Evolutionary conservation across 805 yeast species (phyloP).

Genomic region (Nakazawaea ernobii): DNA sequence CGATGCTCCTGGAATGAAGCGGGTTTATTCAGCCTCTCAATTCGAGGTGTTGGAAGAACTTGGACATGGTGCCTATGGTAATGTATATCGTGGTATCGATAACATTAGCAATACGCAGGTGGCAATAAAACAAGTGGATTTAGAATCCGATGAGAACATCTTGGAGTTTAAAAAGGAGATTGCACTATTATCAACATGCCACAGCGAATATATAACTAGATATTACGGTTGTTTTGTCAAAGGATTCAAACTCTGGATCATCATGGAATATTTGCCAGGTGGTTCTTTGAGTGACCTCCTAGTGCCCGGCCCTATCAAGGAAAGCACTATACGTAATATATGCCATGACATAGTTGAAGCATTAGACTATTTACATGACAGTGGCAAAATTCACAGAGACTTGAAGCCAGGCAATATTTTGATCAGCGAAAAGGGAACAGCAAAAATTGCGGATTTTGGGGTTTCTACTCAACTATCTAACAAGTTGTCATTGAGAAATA

Average conservation of each 20-base stretch:
- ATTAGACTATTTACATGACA: conserved; percentile 57
- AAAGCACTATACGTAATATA: conserved; percentile 47
- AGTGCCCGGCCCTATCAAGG: conserved; percentile 53
- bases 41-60: conserved; percentile 47
- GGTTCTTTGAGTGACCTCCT: conserved; percentile 68
- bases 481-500: conserved; percentile 42
- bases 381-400: conserved; percentile 84
- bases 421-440: conserved; percentile 61
- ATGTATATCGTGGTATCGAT: conserved; percentile 61
- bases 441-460: conserved; percentile 93
- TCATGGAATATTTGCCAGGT: conserved; percentile 78
- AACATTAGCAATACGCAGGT: conserved; percentile 36
- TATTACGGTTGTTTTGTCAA: conserved; percentile 69
- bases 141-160: conserved; percentile 67
- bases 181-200: conserved; percentile 60
- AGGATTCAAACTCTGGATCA: conserved; percentile 68
- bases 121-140: conserved; percentile 63
- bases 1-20: background rate
- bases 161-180: conserved; percentile 72
- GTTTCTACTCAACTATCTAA: conserved; percentile 78
- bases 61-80: conserved; percentile 78
- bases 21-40: conserved; percentile 30
- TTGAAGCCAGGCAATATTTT: conserved; percentile 88
- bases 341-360: conserved; percentile 54
- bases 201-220: conserved; percentile 54